phyloP scores from a whole-genome alignment of 805 yeast species.

The Torulaspora franciscae region DNA sequence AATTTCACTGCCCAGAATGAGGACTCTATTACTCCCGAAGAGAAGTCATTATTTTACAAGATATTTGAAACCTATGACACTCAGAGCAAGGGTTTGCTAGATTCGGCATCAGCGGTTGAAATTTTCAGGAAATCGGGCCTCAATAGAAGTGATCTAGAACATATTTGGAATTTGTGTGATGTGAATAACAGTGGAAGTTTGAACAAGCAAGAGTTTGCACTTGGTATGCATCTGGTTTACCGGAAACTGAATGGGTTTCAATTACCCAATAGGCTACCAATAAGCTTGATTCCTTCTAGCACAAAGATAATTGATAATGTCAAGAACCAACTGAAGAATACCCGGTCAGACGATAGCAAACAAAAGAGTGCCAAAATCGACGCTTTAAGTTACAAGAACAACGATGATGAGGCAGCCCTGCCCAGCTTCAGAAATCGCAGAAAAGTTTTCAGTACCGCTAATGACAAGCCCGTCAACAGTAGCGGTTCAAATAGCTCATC shows the following conservation, averaged over 20 bases:
- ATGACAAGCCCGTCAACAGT: neutral
- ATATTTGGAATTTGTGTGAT: conserved; percentile 88
- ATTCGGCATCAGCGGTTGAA: conserved; percentile 76
- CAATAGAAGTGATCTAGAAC: conserved; percentile 76
- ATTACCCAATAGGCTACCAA: conserved; percentile 78
- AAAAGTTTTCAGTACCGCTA: conserved; percentile 25
- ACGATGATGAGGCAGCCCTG: conserved; percentile 66
- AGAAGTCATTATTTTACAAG: conserved; percentile 77
- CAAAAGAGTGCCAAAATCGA: conserved; percentile 22
- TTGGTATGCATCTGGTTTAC: conserved; percentile 95
- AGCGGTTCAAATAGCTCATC: neutral
- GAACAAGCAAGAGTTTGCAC: conserved; percentile 86
- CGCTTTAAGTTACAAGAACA: conserved; percentile 61
- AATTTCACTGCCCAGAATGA: conserved; percentile 39
- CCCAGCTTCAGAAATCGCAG: conserved; percentile 67
- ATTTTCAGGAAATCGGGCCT: conserved; percentile 90
- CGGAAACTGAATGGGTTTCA: conserved; percentile 83
- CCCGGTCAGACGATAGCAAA: conserved; percentile 10
- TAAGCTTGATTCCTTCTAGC: conserved; percentile 86
- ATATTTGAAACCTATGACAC: conserved; percentile 87
- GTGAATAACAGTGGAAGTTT: conserved; percentile 75
- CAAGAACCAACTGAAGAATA: conserved; percentile 46
- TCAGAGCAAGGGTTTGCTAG: conserved; percentile 58
- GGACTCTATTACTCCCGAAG: conserved; percentile 78
- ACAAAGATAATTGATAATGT: conserved; percentile 66